Evolutionary conservation across 371 early-diverging fungal genomes (phyloP).

Genomic region (Rhizopus delemar): DNA sequence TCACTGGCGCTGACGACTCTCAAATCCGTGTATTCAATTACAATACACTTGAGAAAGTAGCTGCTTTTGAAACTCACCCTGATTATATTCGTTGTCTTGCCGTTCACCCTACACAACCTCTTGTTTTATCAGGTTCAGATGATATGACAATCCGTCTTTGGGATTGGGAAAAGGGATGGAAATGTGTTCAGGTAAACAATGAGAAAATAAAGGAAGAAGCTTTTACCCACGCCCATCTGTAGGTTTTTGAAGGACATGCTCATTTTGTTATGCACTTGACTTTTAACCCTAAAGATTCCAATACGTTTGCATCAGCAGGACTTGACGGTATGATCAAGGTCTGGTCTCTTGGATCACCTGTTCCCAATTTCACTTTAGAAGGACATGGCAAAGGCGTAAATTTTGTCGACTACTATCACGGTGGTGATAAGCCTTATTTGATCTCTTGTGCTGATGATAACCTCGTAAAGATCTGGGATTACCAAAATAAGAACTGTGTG

Average conservation of each 20-base stretch:
- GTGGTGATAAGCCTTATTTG: slow-evolving; percentile 94
- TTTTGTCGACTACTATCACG: slow-evolving; percentile 93
- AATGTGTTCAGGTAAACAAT: slow-evolving; percentile 69
- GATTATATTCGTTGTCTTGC: slow-evolving; percentile 98
- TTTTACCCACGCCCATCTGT: background rate
- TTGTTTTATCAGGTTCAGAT: slow-evolving; percentile 94
- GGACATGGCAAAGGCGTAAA: slow-evolving; percentile 96
- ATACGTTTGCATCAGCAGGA: slow-evolving; percentile 96
- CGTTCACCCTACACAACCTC: slow-evolving; percentile 93
- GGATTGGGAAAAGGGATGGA: slow-evolving; percentile 99
- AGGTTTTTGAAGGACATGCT: slow-evolving; percentile 95
- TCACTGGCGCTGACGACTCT: slow-evolving; percentile 98
- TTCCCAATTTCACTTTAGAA: slow-evolving; percentile 91
- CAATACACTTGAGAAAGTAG: slow-evolving; percentile 96
- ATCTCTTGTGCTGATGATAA: slow-evolving; percentile 90
- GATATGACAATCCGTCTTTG: slow-evolving; percentile 98
- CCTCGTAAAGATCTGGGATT: slow-evolving; percentile 98
- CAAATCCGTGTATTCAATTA: slow-evolving; percentile 98
- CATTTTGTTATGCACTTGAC: slow-evolving; percentile 97
- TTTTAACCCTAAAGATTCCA: slow-evolving; percentile 96
- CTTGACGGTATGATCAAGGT: slow-evolving; percentile 93
- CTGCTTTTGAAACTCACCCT: slow-evolving; percentile 95
- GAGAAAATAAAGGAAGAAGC: background rate
- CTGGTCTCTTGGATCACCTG: slow-evolving; percentile 81
- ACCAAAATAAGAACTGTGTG: slow-evolving; percentile 97